phyloP scores from a whole-genome alignment of 345 rosid genomes.

The Salix dunnii region DNA sequence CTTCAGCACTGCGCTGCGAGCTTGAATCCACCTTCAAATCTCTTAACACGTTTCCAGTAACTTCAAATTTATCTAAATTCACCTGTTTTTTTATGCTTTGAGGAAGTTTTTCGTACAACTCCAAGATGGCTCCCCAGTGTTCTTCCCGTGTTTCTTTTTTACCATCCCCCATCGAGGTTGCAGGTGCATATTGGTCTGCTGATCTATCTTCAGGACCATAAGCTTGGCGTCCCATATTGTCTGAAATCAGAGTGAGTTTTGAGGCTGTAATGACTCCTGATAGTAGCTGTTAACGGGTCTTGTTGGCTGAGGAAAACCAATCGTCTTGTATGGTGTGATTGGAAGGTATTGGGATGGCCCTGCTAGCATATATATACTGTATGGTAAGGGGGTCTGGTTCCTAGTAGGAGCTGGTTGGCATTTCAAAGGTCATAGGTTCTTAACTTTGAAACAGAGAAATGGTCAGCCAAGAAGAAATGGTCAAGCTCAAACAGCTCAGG shows the following conservation, averaged over 20 bases:
- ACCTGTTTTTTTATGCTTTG: constrained; percentile 4
- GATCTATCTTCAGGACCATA: not conserved
- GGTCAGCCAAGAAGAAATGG: too few relatives aligned
- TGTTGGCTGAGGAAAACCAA: constrained; percentile 28
- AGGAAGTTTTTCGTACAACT: constrained; percentile 28
- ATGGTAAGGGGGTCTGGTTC: too few relatives aligned
- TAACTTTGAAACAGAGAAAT: too few relatives aligned
- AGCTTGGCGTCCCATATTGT: not conserved
- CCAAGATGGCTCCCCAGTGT: constrained; percentile 8
- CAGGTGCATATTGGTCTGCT: not conserved
- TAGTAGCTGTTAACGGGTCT: constrained; percentile 28
- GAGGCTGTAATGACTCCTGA: not conserved
- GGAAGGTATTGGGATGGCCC: not conserved
- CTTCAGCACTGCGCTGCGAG: not conserved
- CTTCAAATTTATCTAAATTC: constrained; percentile 16
- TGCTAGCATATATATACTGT: too few relatives aligned
- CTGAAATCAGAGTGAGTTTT: constrained; percentile 2
- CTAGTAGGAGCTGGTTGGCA: too few relatives aligned
- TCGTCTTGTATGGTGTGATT: not conserved
- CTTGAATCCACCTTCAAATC: constrained; percentile 8
- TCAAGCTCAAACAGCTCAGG: too few relatives aligned
- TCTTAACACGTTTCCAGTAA: not conserved
- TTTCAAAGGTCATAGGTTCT: too few relatives aligned
- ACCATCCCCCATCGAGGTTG: not conserved
- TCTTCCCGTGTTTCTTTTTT: constrained; percentile 19